Conservation (phyloP, 2,329 filamentous ascomycete species). For the Pseudogymnoascus sp. region DNA sequence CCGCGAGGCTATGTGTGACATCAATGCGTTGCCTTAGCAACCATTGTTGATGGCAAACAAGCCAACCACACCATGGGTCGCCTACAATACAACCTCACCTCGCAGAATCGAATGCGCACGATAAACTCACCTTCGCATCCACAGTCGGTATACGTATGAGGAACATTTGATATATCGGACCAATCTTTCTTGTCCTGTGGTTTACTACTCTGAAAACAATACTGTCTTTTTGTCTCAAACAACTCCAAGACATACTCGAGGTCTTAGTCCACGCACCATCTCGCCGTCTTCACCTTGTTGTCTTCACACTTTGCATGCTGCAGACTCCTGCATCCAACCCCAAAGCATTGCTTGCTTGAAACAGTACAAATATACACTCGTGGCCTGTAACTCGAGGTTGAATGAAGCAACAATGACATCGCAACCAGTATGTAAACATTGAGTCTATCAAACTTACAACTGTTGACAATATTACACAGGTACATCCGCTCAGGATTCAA, state of each 20-base stretch:
- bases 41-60: slow-evolving; percentile 6
- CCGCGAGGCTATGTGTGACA: background rate
- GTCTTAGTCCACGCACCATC: background rate
- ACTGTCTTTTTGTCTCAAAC: slow-evolving; percentile 3
- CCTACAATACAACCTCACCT: slow-evolving; percentile 8
- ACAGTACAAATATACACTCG: slow-evolving; percentile 3
- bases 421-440: slow-evolving; percentile 8
- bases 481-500: slow-evolving; percentile 72
- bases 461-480: slow-evolving; percentile 35
- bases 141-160: background rate
- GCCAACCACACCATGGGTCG: slow-evolving; percentile 1
- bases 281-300: slow-evolving; percentile 4
- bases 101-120: background rate
- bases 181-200: background rate
- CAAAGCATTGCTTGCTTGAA: background rate
- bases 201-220: background rate
- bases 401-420: slow-evolving; percentile 11
- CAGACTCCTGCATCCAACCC: slow-evolving; percentile 1
- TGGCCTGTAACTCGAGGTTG: background rate
- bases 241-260: slow-evolving; percentile 4
- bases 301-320: slow-evolving; percentile 2
- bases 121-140: slow-evolving; percentile 2
- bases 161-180: background rate
- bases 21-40: background rate
- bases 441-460: background rate